Percentiles rank a stretch among this genome's conserved stretches.
Evolutionary conservation across 2,329 filamentous ascomycete species (phyloP).

Genomic region (Sphaerulina populicola): DNA sequence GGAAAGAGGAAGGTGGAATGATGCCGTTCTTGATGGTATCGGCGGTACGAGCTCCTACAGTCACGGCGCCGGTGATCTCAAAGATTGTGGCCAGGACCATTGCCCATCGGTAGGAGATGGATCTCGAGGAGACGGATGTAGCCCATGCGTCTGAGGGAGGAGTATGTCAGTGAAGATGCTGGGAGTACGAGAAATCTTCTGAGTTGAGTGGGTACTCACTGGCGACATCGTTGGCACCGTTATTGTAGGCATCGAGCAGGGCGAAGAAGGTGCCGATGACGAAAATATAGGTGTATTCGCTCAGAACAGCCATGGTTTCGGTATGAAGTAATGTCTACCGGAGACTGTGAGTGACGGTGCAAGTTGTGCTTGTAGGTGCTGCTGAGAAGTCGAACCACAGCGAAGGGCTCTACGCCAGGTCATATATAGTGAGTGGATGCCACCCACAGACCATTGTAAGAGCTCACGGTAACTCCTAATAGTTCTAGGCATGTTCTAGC

Average conservation of each 20-base stretch:
- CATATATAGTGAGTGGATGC: neutral
- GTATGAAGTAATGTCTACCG: conserved; percentile 3
- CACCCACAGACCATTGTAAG: neutral
- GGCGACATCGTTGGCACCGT: conserved; percentile 56
- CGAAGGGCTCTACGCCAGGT: neutral
- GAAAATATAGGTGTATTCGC: conserved; percentile 56
- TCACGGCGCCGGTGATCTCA: conserved; percentile 48
- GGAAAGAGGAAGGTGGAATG: conserved; percentile 45
- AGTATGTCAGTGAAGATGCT: neutral
- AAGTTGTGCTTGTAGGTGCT: neutral
- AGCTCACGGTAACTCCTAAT: conserved; percentile 3
- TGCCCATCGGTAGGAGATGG: conserved; percentile 46
- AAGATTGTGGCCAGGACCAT: conserved; percentile 45
- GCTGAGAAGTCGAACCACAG: neutral
- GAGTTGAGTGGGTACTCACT: conserved; percentile 21
- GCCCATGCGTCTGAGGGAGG: conserved; percentile 40
- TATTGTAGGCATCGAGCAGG: conserved; percentile 59
- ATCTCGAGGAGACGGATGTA: conserved; percentile 45
- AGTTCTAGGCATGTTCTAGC: conserved; percentile 9
- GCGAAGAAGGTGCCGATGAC: conserved; percentile 58
- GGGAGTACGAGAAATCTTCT: no score
- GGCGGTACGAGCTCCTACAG: conserved; percentile 48
- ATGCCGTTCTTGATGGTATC: conserved; percentile 56
- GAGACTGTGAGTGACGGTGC: neutral
- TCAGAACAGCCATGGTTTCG: conserved; percentile 33